Percentiles rank a stretch among this genome's conserved stretches.
Evolutionary conservation across 2,329 filamentous ascomycete genomes (phyloP).

Genomic region (Hypomyces perniciosus): DNA sequence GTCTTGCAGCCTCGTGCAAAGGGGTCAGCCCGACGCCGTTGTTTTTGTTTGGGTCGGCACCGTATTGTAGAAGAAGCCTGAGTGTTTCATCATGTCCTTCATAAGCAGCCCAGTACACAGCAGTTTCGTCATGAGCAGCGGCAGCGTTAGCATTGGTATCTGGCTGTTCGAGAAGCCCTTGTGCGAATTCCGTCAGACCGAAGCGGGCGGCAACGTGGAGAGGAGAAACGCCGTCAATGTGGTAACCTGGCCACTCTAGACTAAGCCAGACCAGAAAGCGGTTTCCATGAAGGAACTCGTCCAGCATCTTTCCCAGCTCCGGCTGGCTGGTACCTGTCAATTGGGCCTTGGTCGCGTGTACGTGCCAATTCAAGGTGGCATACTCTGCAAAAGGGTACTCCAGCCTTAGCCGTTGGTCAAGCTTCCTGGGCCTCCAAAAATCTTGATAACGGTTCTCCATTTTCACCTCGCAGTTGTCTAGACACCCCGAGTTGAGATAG

Average conservation of each 20-base stretch:
- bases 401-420: no score
- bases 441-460: no score
- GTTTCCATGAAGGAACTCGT: neutral
- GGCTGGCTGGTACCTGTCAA: no score
- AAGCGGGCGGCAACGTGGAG: no score
- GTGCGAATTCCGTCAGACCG: no score
- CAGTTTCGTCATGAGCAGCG: neutral
- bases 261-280: neutral
- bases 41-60: neutral
- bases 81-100: neutral
- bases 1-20: slow-evolving; percentile 28
- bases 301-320: neutral
- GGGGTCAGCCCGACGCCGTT: slow-evolving; percentile 24
- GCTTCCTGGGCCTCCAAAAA: no score
- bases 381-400: no score
- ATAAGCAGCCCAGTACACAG: neutral
- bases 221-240: neutral
- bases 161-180: no score
- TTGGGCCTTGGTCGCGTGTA: no score
- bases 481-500: slow-evolving; percentile 18
- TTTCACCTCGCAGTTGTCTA: neutral
- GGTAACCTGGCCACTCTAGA: neutral
- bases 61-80: neutral
- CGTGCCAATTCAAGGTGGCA: no score
- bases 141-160: no score